Evolutionary conservation across 2,329 filamentous ascomycete genomes (phyloP).

Genomic region (Talaromyces sp.): DNA sequence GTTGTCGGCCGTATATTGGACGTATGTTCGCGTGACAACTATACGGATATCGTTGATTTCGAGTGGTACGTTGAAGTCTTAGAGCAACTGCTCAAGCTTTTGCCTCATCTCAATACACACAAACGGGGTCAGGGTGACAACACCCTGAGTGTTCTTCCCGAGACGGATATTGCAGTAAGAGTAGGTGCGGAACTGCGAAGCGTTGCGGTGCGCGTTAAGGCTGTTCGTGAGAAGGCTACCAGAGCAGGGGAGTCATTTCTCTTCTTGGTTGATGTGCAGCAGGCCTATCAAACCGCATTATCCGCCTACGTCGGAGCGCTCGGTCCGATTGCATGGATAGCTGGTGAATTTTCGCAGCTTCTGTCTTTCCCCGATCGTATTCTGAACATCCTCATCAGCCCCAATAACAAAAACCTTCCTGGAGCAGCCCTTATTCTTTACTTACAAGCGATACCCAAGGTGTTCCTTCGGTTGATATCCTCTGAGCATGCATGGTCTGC

Average conservation of each 20-base stretch:
- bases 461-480: constrained; percentile 70
- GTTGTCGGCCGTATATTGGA: constrained; percentile 78
- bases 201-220: constrained; percentile 85
- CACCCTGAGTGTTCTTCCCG: constrained; percentile 17
- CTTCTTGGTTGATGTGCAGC: constrained; percentile 41
- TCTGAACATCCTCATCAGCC: constrained; percentile 71
- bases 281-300: constrained; percentile 59
- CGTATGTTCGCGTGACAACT: constrained; percentile 89
- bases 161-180: constrained; percentile 29
- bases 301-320: constrained; percentile 61
- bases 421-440: constrained; percentile 71
- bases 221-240: constrained; percentile 74
- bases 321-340: constrained; percentile 75
- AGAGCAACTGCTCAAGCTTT: constrained; percentile 73
- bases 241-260: constrained; percentile 75
- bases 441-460: constrained; percentile 79
- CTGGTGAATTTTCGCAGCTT: constrained; percentile 80
- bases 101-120: constrained; percentile 30
- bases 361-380: constrained; percentile 68
- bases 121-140: constrained; percentile 19
- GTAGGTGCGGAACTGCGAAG: constrained; percentile 87
- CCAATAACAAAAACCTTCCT: constrained; percentile 54
- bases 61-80: constrained; percentile 96
- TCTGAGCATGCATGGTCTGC: constrained; percentile 66
- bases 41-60: constrained; percentile 81